Evolutionary conservation across 2,329 filamentous ascomycete species (phyloP).

Genomic region (Colletotrichum viniferum): DNA sequence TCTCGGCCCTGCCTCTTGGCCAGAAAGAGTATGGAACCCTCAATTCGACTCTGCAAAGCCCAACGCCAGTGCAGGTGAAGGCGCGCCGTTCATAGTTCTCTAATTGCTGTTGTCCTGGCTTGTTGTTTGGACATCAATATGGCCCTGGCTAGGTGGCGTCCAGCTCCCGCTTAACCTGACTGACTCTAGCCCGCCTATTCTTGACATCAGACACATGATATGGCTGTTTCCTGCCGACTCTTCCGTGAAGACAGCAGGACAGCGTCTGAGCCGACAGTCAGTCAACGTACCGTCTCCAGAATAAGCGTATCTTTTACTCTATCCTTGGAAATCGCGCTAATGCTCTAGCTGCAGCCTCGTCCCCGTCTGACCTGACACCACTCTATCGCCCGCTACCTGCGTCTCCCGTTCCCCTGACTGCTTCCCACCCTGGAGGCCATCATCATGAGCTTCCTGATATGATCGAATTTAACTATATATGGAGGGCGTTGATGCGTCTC

Average conservation of each 20-base stretch:
- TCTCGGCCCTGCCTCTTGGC: not conserved
- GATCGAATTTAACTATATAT: constrained; percentile 17
- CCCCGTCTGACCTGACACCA: constrained; percentile 6
- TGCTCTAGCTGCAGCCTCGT: not conserved
- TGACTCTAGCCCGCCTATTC: not conserved
- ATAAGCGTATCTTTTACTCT: not conserved
- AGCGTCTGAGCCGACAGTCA: not conserved
- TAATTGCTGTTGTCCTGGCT: not conserved
- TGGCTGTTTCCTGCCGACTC: not conserved
- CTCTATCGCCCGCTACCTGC: not conserved
- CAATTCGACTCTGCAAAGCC: not conserved
- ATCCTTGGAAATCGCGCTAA: constrained; percentile 9
- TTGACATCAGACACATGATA: not conserved
- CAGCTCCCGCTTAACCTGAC: not conserved
- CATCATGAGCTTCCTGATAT: not conserved
- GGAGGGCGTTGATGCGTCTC: not conserved
- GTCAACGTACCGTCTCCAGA: not conserved
- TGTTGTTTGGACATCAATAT: not conserved
- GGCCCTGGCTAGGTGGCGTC: not conserved
- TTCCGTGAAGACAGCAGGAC: not conserved
- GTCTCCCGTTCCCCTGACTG: not conserved
- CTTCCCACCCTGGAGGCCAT: not conserved
- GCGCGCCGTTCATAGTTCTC: not conserved
- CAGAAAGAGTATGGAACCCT: not conserved
- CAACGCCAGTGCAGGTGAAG: not conserved